Conservation (phyloP, 495 filamentous ascomycete genomes). For the Xylaria grammica region DNA sequence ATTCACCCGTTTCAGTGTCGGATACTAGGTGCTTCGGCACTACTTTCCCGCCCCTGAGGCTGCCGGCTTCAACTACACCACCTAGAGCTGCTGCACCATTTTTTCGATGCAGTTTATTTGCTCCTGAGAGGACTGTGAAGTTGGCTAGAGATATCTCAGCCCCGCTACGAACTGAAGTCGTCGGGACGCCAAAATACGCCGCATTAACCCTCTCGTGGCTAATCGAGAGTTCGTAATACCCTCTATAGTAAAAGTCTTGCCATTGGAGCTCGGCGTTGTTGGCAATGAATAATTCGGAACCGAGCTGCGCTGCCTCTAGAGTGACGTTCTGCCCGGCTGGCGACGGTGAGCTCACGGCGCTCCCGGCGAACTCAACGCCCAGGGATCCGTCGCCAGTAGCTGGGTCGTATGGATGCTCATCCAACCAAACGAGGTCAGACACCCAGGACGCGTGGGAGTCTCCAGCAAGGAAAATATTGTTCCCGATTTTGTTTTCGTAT, state of each 20-base stretch:
- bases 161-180: conserved; percentile 42
- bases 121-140: conserved; percentile 62
- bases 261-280: conserved; percentile 64
- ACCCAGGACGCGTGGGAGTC: conserved; percentile 68
- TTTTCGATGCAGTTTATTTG: conserved; percentile 55
- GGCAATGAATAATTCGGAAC: conserved; percentile 49
- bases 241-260: conserved; percentile 68
- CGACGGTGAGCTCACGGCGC: conserved; percentile 59
- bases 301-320: conserved; percentile 46
- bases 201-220: conserved; percentile 56
- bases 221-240: conserved; percentile 61
- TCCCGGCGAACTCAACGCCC: conserved; percentile 68
- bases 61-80: conserved; percentile 49
- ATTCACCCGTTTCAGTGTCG: conserved; percentile 49
- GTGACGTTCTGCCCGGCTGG: conserved; percentile 58
- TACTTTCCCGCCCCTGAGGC: conserved; percentile 52
- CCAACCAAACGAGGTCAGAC: conserved; percentile 64
- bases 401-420: conserved; percentile 57
- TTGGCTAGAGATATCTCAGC: conserved; percentile 63
- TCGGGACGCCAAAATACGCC: conserved; percentile 60
- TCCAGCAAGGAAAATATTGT: conserved; percentile 67
- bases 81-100: conserved; percentile 52
- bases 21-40: conserved; percentile 52
- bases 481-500: conserved; percentile 62
- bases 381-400: conserved; percentile 59